Percentiles rank a stretch among this genome's conserved stretches.
Evolutionary conservation across 1,139 yeast genomes (phyloP).

Genomic region (Komagataea norvegica): DNA sequence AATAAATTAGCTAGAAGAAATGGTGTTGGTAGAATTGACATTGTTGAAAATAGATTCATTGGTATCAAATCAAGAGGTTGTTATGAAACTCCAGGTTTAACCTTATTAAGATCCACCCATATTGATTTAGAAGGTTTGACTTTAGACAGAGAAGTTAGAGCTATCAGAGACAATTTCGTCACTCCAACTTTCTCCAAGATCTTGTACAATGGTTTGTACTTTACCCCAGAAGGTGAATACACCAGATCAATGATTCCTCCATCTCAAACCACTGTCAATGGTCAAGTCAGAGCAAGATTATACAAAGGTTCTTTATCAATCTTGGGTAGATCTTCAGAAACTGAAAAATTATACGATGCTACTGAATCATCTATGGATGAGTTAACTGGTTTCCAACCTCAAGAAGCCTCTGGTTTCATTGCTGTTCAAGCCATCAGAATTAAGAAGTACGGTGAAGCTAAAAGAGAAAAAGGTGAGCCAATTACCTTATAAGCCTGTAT

Average conservation of each 20-base stretch:
- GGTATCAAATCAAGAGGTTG: slow-evolving; percentile 99
- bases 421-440: slow-evolving; percentile 97
- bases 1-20: slow-evolving; percentile 96
- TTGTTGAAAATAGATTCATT: slow-evolving; percentile 97
- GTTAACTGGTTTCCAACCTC: slow-evolving; percentile 95
- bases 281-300: slow-evolving; percentile 88
- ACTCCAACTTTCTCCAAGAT: slow-evolving; percentile 87
- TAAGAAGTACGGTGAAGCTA: slow-evolving; percentile 95
- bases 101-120: slow-evolving; percentile 89
- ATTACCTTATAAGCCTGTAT: slow-evolving; percentile 28
- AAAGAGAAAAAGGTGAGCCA: slow-evolving; percentile 60
- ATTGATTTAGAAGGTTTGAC: slow-evolving; percentile 96
- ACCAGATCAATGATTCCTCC: slow-evolving; percentile 90
- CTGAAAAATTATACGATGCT: slow-evolving; percentile 95
- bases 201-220: slow-evolving; percentile 95
- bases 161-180: slow-evolving; percentile 92
- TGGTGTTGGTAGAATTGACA: slow-evolving; percentile 99
- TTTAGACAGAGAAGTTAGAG: slow-evolving; percentile 95
- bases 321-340: slow-evolving; percentile 90
- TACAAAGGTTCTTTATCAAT: slow-evolving; percentile 86
- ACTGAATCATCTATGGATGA: slow-evolving; percentile 99
- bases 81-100: slow-evolving; percentile 98
- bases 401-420: slow-evolving; percentile 95
- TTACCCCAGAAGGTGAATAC: slow-evolving; percentile 97
- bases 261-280: slow-evolving; percentile 92